phyloP scores from a whole-genome alignment of 805 yeast species.

The Scheffersomyces spartinae region DNA sequence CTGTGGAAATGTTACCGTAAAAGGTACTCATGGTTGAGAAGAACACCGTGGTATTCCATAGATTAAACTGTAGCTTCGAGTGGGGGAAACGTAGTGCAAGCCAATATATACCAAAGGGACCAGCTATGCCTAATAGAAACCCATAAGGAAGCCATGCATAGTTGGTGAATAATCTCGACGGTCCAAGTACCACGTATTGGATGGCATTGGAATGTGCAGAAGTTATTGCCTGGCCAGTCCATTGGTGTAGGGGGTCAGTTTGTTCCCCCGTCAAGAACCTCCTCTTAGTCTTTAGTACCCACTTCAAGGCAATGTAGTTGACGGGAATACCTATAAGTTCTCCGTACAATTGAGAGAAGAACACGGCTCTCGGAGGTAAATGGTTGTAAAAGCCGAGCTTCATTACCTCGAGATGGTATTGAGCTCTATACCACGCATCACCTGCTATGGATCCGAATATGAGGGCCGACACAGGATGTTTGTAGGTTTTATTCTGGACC shows the following conservation, averaged over 20 bases:
- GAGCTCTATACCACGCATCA: conserved; percentile 42
- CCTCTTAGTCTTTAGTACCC: conserved; percentile 31
- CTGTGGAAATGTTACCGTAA: conserved; percentile 40
- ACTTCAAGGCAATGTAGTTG: conserved; percentile 36
- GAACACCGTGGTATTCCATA: conserved; percentile 37
- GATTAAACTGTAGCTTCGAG: conserved; percentile 10
- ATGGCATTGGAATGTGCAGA: conserved; percentile 36
- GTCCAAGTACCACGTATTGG: conserved; percentile 41
- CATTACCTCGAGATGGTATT: conserved; percentile 26
- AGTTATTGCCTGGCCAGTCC: conserved; percentile 37
- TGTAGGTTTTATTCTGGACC: conserved; percentile 19
- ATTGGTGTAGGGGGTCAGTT: conserved; percentile 36
- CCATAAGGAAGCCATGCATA: conserved; percentile 35
- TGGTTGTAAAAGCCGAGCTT: conserved; percentile 44
- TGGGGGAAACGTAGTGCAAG: conserved; percentile 17
- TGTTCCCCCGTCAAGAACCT: conserved; percentile 21
- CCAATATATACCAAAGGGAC: conserved; percentile 22
- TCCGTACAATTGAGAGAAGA: conserved; percentile 41
- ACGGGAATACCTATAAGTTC: conserved; percentile 42
- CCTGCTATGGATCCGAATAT: conserved; percentile 43
- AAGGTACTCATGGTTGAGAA: conserved; percentile 36
- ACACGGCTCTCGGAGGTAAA: conserved; percentile 39
- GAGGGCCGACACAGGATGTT: conserved; percentile 38
- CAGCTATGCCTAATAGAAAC: conserved; percentile 26
- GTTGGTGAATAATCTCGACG: conserved; percentile 28